Evolutionary conservation across 179 eudicot genomes (phyloP), one percentile per base, ranked within the genome.

Genomic region (Sideroxylon spinosum): DNA sequence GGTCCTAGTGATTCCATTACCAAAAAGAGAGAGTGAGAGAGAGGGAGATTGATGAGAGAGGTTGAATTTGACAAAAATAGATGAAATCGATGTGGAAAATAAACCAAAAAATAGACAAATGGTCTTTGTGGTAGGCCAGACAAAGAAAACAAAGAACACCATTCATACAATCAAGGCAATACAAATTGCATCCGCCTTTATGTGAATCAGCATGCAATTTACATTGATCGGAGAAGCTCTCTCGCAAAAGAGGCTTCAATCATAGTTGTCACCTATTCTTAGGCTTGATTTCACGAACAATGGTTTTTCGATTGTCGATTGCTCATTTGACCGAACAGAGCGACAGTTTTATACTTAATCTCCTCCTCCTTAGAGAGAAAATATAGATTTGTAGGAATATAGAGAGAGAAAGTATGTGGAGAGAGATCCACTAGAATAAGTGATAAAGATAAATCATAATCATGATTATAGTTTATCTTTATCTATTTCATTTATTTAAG

Each of bases 171-270:
- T 93, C 97, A 83, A 95, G 80, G 52, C 98, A 95, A 79, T 84
- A 95, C 98, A 95, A 90, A 82, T 95, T 95, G 73, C 98, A 95
- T 82, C 93, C 98, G 60, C 95, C 91, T 79, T 91, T 95, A 80
- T 93, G 97, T 4, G 97, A 89, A 84, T 90, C 95, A 3, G 95
- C 90, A 17, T 95, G 98, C 10, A 81, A 70, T 62, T 86, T 84
- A 80, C 98, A 95, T 69, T 90, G 97, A 66, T 81, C 90, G 49
- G 93, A 95, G 87, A 93, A 95, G 17, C 78, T 84, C 62, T 89
- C 91, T 1, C 82, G 80, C 19, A 95, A 67, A 67, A 95, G 60
- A 37, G 93, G 93, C 57, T 90, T 89, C 83, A 92, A 68, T 97
- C 98, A 95, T 62, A 89, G 91, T 23, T 98, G 99, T 49, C 52